Evolutionary conservation across 129 eudicot genomes (phyloP), one percentile per base, ranked within the genome.

Genomic region (Lactuca sativa): DNA sequence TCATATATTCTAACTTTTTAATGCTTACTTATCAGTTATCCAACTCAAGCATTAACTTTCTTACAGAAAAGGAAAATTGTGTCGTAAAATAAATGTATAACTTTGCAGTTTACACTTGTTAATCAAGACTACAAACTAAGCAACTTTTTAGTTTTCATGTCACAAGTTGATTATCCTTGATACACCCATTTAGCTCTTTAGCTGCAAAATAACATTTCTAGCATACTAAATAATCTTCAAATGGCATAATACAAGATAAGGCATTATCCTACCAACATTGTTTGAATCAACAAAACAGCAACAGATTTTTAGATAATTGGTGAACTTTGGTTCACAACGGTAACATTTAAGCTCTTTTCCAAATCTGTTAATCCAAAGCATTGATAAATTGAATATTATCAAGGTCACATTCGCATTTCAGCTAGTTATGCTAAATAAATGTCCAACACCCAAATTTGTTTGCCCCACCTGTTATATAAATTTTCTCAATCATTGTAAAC

Each of bases 1-100:
- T 69, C 4, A 15, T 70, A 70, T 57, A 30, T 59, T 31, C 56
- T 40, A 30, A 33, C 75, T 47, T 32, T 32, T 59, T 30, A 71
- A 71, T 59, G 48, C 66, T 10, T 2, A 43, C n/a, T 3, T 47
- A 59, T 71, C 49, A 33, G 30, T 47, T 58, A 70, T 37, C 38
- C 47, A 30, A 40, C 58, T 33, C 66, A 12, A 41, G 44, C 11
- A 36, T 37, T 4, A 32, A 56, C 2, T 41, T 41, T 12, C 1
- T 57, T 70, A 58, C 56, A 5, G 15, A 58, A 40, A 40, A 70
- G 5, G 44, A 55, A 69, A 37, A 55, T 7, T 30, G 37, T 25
- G 30, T 57, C 44, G 17, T 32, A 31, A 44, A 57, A 57, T 4
- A 25, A 25, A 25, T 2, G 30, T 25, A 25, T 25, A 25, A 25